Evolutionary conservation across 306 rosid species (phyloP).

Genomic region (Acacia melanoxylon): DNA sequence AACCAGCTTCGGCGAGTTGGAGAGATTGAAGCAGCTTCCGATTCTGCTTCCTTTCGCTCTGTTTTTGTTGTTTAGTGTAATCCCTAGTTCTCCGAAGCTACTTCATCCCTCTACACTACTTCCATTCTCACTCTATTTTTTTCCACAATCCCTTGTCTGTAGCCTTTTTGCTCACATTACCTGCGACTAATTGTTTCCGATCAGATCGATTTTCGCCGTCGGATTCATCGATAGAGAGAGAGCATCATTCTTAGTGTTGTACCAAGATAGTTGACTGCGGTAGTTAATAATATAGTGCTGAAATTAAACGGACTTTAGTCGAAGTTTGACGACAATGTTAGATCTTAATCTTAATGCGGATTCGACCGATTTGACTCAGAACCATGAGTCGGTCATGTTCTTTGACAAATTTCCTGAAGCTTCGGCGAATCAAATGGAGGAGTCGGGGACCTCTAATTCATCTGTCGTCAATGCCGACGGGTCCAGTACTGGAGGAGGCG

Average conservation of each 20-base stretch:
- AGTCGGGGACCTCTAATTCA: slow-evolving; percentile 94
- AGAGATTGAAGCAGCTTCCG: slow-evolving; percentile 1
- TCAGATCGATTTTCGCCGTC: slow-evolving; percentile 43
- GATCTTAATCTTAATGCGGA: slow-evolving; percentile 87
- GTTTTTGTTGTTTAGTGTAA: slow-evolving; percentile 4
- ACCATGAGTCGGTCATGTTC: slow-evolving; percentile 39
- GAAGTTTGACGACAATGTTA: slow-evolving; percentile 52
- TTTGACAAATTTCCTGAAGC: slow-evolving; percentile 49
- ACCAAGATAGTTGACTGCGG: slow-evolving; percentile 24
- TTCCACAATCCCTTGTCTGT: slow-evolving; percentile 26
- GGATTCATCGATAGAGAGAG: slow-evolving; percentile 21
- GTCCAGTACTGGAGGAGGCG: slow-evolving; percentile 63
- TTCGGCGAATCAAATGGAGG: slow-evolving; percentile 75
- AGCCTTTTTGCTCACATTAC: slow-evolving; percentile 23
- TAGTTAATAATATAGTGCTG: background rate
- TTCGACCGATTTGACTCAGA: slow-evolving; percentile 55
- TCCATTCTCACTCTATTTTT: background rate
- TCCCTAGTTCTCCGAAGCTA: background rate
- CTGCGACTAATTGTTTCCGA: slow-evolving; percentile 16
- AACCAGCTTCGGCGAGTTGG: slow-evolving; percentile 29
- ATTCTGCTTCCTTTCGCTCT: slow-evolving; percentile 1
- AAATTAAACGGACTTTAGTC: slow-evolving; percentile 25
- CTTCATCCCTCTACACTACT: background rate
- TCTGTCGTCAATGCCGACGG: slow-evolving; percentile 95
- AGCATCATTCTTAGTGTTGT: slow-evolving; percentile 30